Evolutionary conservation across 169 alveolate genomes (phyloP), one percentile per base, ranked within the genome.

Genomic region (Eimeria brunetti): DNA sequence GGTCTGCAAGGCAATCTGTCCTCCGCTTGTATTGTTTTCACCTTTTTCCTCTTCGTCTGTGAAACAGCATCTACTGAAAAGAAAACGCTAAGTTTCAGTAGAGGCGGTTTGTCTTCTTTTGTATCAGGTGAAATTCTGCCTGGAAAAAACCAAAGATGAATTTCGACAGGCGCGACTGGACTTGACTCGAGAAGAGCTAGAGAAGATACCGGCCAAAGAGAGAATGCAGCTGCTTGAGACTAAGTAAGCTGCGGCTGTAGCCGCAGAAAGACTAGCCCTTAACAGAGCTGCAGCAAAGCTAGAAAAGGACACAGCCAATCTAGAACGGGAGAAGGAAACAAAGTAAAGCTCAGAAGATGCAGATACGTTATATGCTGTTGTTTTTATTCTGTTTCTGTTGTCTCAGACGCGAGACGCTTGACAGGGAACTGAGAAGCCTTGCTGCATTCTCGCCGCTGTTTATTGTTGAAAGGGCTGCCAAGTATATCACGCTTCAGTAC

Each of bases 401-500:
- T 27, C 56, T 73, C 92, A 91, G 95, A 76, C 88, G 46, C 71
- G 95, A 91, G 71, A 83, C 91, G 46, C 58, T 91, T 3, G 95
- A 91, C 46, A 51, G 95, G 27, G 91, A 91, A 67, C 33, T 91
- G 78, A 67, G 86, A 20, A 80, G 95, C n/a, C 76, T 91, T n/a
- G 95, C 95, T 24, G 95, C 95, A 9, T 91, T 91, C 49, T 91
- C 95, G 11, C 95, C 95, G n/a, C 95, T 91, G 12, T 91, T 91
- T 83, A 91, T 91, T 53, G 95, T 91, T 41, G 95, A 91, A 41
- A 36, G 95, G 20, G 75, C 95, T 6, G 86, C 95, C 41, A 91
- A 91, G 80, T 91, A 91, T 33, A 80, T 91, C 73, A 81, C 95
- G 30, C 92, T 91, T 33, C 95, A 91, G 41, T 91, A 91, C 86